A percentile compares a stretch with the other conserved stretches of the same genome.
Conservation (phyloP, 495 filamentous ascomycete genomes). For the Neurospora sp. region DNA sequence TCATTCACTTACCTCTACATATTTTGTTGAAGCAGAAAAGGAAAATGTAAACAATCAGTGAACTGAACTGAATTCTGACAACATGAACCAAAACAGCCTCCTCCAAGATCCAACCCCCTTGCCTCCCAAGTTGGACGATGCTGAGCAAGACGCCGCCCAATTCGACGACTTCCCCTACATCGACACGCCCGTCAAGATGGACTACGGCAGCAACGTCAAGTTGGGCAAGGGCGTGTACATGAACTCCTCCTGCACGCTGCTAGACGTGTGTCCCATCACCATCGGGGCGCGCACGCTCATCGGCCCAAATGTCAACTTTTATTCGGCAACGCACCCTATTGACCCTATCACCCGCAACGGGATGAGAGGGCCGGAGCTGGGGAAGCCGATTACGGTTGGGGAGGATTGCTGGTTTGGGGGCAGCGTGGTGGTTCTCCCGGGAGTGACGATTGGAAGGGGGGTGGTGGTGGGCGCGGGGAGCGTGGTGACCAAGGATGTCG, state of each 20-base stretch:
- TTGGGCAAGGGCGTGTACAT: constrained; percentile 61
- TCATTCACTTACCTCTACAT: too few relatives aligned
- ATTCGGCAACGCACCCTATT: constrained; percentile 62
- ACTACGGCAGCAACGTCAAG: constrained; percentile 68
- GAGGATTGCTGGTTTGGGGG: constrained; percentile 91
- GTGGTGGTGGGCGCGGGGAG: constrained; percentile 72
- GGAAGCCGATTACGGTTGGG: constrained; percentile 64
- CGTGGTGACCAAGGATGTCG: constrained; percentile 78
- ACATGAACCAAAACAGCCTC: constrained; percentile 40
- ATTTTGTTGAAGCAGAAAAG: too few relatives aligned
- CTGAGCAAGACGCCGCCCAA: constrained; percentile 49
- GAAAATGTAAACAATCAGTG: too few relatives aligned
- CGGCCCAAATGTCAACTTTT: constrained; percentile 70
- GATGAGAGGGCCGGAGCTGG: constrained; percentile 61
- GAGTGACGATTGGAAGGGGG: constrained; percentile 70
- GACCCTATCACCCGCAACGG: constrained; percentile 67
- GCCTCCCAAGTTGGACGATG: constrained; percentile 41
- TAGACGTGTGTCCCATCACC: constrained; percentile 69
- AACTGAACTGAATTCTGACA: neutral
- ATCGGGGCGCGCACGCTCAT: constrained; percentile 73
- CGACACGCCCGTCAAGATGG: constrained; percentile 58
- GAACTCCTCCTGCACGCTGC: constrained; percentile 64
- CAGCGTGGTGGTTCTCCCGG: constrained; percentile 61
- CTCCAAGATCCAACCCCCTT: constrained; percentile 50
- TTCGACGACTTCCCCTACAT: constrained; percentile 56